Evolutionary conservation across 768 basidiomycete genomes (phyloP).

Genomic region (Rubroboletus pulcherrimus): DNA sequence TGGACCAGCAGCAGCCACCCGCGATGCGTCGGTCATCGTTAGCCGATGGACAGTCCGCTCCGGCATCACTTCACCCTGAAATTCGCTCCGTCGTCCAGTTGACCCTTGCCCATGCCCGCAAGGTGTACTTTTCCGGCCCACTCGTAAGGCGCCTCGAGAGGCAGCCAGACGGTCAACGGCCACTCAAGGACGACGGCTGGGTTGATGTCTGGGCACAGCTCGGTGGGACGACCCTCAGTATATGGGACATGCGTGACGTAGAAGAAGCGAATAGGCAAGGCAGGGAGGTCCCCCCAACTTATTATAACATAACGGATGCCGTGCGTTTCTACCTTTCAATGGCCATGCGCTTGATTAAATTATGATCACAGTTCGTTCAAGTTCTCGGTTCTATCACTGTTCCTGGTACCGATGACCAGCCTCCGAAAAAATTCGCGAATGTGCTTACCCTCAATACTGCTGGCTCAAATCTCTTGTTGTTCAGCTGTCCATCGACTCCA

Average conservation of each 20-base stretch:
- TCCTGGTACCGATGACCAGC: constrained; percentile 47
- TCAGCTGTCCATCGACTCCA: constrained; percentile 73
- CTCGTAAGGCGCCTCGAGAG: constrained; percentile 74
- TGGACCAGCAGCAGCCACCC: constrained; percentile 22
- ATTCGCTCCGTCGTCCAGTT: constrained; percentile 76
- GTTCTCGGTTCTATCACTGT: constrained; percentile 72
- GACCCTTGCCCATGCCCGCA: constrained; percentile 73
- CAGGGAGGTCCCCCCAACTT: constrained; percentile 79
- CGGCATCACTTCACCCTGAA: constrained; percentile 67
- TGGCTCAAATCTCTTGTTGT: constrained; percentile 83
- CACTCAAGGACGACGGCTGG: constrained; percentile 75
- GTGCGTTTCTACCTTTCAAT: constrained; percentile 43
- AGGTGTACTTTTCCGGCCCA: constrained; percentile 84
- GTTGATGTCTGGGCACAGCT: constrained; percentile 86
- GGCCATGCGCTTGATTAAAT: constrained; percentile 2
- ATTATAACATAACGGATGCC: constrained; percentile 85
- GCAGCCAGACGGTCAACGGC: constrained; percentile 69
- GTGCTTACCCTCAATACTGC: constrained; percentile 93
- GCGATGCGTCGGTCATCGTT: constrained; percentile 20
- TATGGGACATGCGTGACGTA: constrained; percentile 90
- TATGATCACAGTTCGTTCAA: constrained; percentile 59
- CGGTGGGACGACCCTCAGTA: constrained; percentile 81
- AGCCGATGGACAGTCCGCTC: constrained; percentile 9
- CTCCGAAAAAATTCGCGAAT: constrained; percentile 61
- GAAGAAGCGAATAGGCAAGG: constrained; percentile 79